Base-by-base conservation (phyloP, 2,329 filamentous ascomycete genomes). In the Colletotrichum theobromicola region DNA sequence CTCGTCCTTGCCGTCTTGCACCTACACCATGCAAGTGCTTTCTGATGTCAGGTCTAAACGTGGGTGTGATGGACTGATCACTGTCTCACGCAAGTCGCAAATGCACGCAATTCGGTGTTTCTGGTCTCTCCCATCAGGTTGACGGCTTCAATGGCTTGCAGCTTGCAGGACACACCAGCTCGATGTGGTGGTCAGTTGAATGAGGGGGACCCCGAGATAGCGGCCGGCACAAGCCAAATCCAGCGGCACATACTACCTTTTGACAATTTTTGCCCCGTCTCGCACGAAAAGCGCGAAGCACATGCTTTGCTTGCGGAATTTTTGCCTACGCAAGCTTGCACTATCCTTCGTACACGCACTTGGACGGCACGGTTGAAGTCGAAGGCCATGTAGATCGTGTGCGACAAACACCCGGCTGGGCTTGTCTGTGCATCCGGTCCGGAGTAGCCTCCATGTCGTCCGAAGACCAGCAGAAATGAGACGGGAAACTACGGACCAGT, bases 81-180 rank as follows among this genome's bases (percentile, higher is more conserved):
- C 12, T 72, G 57, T 67, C 72, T 67, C 46, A 26, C 55, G 34
- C 68, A 57, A 72, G 46, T 74, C 55, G 34, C 68, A 57, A 72
- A 55, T 74, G 64, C 64, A 75, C 50, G 24, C 66, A 61, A n/a
- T 70, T 74, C 63, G 50, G 58, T 30, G n/a, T 67, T 53, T 30
- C 24, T 13, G 42, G 42, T 24, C 35, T 58, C 12, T 53, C 21
- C 35, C 21, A 70, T 55, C 64, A 69, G 35, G 50, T 68, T 55
- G 50, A 57, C 35, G 50, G 73, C 60, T 75, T 66, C 64, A 50
- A 73, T 74, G 70, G 73, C 73, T 75, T 74, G 70, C 70, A 70
- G 70, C 58, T 28, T 72, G 70, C 73, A 75, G 64, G 37, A 66
- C 58, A 63, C 34, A 58, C 72, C 72, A 58, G 46, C 34, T 50